These are phyloP conservation scores for Aspergillus carbonarius DNA, from an alignment of 2,329 filamentous ascomycete species.

Conservation along the genomic window DNA sequence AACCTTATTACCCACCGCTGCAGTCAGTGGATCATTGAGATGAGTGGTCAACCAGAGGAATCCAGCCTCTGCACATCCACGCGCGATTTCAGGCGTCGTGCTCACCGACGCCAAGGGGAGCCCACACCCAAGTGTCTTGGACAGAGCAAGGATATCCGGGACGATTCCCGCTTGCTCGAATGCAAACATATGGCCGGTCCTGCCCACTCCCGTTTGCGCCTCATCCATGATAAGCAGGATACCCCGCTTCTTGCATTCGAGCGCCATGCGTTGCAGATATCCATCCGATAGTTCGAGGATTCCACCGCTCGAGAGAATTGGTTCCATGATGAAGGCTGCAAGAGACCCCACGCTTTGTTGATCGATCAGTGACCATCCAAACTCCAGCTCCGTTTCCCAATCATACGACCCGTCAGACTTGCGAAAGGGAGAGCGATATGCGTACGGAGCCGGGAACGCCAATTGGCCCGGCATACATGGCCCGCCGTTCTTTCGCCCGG, in stretches of 20 bases:
- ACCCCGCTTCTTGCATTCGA: conserved; percentile 54
- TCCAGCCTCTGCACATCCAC: conserved; percentile 47
- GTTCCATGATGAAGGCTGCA: conserved; percentile 63
- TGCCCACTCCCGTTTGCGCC: conserved; percentile 59
- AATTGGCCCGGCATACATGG: conserved; percentile 56
- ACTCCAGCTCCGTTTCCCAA: conserved; percentile 65
- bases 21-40: conserved; percentile 61
- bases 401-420: conserved; percentile 61
- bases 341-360: conserved; percentile 60
- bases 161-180: conserved; percentile 53
- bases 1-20: conserved; percentile 61
- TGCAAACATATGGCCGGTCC: conserved; percentile 59
- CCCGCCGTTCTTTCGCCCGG: conserved; percentile 21
- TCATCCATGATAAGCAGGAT: conserved; percentile 63
- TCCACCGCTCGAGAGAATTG: conserved; percentile 59
- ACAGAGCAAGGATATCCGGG: conserved; percentile 61
- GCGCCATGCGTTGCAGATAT: conserved; percentile 58
- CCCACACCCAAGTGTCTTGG: conserved; percentile 62
- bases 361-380: conserved; percentile 62
- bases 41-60: conserved; percentile 63
- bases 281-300: conserved; percentile 60
- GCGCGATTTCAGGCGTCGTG: conserved; percentile 55
- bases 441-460: conserved; percentile 59
- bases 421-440: conserved; percentile 62
- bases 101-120: conserved; percentile 59